phyloP scores from a whole-genome alignment of 1,139 yeast species.

The Suhomyces taliae region DNA sequence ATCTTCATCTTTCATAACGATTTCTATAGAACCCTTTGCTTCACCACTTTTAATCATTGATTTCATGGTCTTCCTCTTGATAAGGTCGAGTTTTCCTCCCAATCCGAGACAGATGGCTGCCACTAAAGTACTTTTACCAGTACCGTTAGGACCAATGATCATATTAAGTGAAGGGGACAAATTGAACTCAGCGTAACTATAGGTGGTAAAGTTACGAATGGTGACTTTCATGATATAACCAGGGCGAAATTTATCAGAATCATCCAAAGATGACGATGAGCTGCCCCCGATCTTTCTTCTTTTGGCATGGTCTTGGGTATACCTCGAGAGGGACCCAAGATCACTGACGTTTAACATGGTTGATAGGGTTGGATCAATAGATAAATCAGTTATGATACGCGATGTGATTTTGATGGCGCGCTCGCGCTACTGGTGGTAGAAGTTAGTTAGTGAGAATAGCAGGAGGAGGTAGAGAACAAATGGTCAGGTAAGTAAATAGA shows the following conservation, averaged over 20 bases:
- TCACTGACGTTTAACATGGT: conserved; percentile 5
- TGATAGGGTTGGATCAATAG: background rate
- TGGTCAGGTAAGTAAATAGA: no score
- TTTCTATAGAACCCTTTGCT: conserved; percentile 55
- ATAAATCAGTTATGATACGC: background rate
- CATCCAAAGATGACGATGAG: background rate
- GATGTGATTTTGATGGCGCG: background rate
- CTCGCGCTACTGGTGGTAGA: background rate
- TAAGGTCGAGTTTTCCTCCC: conserved; percentile 74
- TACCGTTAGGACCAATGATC: conserved; percentile 97
- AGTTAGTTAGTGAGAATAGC: no score
- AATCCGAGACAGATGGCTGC: conserved; percentile 92
- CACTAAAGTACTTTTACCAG: conserved; percentile 92
- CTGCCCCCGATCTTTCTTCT: conserved; percentile 1
- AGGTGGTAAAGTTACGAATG: conserved; percentile 80
- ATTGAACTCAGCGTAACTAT: conserved; percentile 70
- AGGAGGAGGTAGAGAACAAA: no score
- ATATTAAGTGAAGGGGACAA: conserved; percentile 85
- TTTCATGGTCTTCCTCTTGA: conserved; percentile 74
- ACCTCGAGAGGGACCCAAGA: conserved; percentile 9
- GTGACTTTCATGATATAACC: conserved; percentile 73
- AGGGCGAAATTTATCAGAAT: conserved; percentile 31
- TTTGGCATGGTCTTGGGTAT: conserved; percentile 4
- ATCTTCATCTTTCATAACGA: conserved; percentile 55
- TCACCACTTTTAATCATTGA: conserved; percentile 81